Evolutionary conservation across 2,329 filamentous ascomycete genomes (phyloP).

Genomic region (Zymoseptoria crescenta): DNA sequence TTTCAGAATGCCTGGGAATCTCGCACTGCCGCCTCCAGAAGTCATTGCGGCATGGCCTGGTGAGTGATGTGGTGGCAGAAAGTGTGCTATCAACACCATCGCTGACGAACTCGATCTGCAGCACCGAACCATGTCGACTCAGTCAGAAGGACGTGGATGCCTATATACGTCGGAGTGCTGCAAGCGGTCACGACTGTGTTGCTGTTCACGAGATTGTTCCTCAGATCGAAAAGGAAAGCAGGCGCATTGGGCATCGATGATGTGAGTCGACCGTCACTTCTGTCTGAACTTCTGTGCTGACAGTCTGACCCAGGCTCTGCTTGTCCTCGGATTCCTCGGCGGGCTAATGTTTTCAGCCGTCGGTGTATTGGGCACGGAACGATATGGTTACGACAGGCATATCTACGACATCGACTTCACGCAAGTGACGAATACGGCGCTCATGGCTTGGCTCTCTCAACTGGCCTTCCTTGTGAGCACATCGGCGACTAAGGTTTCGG

Average conservation of each 20-base stretch:
- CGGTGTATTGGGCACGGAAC: conserved; percentile 17
- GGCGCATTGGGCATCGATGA: conserved; percentile 27
- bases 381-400: conserved; percentile 28
- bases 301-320: conserved; percentile 8
- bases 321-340: conserved; percentile 16
- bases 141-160: conserved; percentile 25
- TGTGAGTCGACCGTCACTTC: conserved; percentile 7
- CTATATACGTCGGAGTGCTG: conserved; percentile 23
- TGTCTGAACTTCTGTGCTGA: not conserved
- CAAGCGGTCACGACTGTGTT: conserved; percentile 21
- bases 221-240: conserved; percentile 19
- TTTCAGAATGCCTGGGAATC: not conserved
- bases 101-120: not conserved
- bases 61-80: not conserved
- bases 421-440: conserved; percentile 15
- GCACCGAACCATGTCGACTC: conserved; percentile 24
- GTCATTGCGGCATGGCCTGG: conserved; percentile 8
- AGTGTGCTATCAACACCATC: not conserved
- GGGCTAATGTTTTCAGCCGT: conserved; percentile 18
- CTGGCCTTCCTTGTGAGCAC: conserved; percentile 27
- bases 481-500: conserved; percentile 30
- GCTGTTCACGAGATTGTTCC: conserved; percentile 20
- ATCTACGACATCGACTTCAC: conserved; percentile 28
- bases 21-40: not conserved
- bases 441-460: conserved; percentile 29